Conservation (phyloP, 495 filamentous ascomycete species). For the Talaromyces ruber region DNA sequence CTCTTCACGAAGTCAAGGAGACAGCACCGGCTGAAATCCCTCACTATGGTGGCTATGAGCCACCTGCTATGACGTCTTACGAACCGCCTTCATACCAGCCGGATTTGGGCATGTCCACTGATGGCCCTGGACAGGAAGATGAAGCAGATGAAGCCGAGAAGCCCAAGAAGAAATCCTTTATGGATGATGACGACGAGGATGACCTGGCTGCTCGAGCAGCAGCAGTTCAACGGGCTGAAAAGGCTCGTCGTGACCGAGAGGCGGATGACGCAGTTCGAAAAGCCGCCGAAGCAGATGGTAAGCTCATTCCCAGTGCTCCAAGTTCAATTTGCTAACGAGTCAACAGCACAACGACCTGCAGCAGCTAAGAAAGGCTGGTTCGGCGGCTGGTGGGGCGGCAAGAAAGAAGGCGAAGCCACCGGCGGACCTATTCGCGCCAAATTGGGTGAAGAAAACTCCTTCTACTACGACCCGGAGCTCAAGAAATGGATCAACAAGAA, state of each 20-base stretch:
- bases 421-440: slow-evolving; percentile 79
- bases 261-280: slow-evolving; percentile 72
- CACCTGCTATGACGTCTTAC: slow-evolving; percentile 19
- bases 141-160: slow-evolving; percentile 28
- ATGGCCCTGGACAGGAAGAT: slow-evolving; percentile 14
- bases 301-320: slow-evolving; percentile 6
- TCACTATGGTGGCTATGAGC: slow-evolving; percentile 16
- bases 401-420: slow-evolving; percentile 52
- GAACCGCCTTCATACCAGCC: slow-evolving; percentile 28
- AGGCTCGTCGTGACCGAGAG: slow-evolving; percentile 40
- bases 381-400: slow-evolving; percentile 72
- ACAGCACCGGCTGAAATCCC: slow-evolving; percentile 5
- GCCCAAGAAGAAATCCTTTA: slow-evolving; percentile 68
- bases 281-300: slow-evolving; percentile 80
- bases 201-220: slow-evolving; percentile 43
- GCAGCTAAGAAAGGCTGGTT: slow-evolving; percentile 74
- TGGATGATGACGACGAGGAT: slow-evolving; percentile 64
- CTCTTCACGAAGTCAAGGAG: slow-evolving; percentile 4
- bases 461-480: slow-evolving; percentile 87
- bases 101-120: slow-evolving; percentile 8
- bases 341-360: slow-evolving; percentile 31
- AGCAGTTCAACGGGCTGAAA: slow-evolving; percentile 44
- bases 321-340: slow-evolving; percentile 12
- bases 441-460: slow-evolving; percentile 85
- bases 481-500: slow-evolving; percentile 99